Conservation (phyloP, 352 stramenopile genomes). For the Phytophthora ramorum region DNA sequence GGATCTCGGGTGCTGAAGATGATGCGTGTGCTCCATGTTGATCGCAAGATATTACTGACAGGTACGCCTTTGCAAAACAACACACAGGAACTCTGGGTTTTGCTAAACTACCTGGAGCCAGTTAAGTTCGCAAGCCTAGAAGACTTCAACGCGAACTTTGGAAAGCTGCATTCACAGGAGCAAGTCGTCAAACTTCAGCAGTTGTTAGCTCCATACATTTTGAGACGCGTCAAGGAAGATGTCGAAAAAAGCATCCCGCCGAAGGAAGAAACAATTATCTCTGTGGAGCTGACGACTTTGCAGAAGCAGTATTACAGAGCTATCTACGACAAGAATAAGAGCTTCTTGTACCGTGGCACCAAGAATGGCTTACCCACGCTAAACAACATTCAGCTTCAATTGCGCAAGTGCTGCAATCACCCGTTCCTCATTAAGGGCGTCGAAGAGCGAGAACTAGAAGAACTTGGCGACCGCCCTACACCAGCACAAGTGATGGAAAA, state of each 20-base stretch:
- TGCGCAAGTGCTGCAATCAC: conserved; percentile 99
- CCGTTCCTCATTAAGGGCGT: conserved; percentile 98
- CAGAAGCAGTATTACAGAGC: conserved; percentile 99
- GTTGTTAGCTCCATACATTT: conserved; percentile 94
- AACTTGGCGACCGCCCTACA: conserved; percentile 65
- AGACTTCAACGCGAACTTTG: conserved; percentile 93
- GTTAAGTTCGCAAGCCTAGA: conserved; percentile 92
- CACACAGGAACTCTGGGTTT: conserved; percentile 96
- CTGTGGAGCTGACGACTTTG: conserved; percentile 97
- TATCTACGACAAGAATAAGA: conserved; percentile 99
- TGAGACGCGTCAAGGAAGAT: conserved; percentile 98
- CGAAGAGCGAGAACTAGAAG: conserved; percentile 83
- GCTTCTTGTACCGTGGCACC: conserved; percentile 93
- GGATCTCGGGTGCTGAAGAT: conserved; percentile 88
- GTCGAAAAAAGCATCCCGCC: conserved; percentile 96
- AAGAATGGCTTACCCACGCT: conserved; percentile 91
- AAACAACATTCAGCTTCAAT: conserved; percentile 99
- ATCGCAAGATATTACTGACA: conserved; percentile 95
- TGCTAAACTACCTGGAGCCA: conserved; percentile 97
- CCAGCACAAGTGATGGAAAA: conserved; percentile 78
- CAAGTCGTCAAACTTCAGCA: conserved; percentile 96
- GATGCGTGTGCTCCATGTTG: conserved; percentile 86
- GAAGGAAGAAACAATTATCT: conserved; percentile 97
- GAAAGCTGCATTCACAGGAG: conserved; percentile 91
- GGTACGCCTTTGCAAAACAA: conserved; percentile 98